Evolutionary conservation across 1,284 basidiomycete genomes (phyloP), one percentile per base, ranked within the genome.

Genomic region (Wolfiporia cocos): DNA sequence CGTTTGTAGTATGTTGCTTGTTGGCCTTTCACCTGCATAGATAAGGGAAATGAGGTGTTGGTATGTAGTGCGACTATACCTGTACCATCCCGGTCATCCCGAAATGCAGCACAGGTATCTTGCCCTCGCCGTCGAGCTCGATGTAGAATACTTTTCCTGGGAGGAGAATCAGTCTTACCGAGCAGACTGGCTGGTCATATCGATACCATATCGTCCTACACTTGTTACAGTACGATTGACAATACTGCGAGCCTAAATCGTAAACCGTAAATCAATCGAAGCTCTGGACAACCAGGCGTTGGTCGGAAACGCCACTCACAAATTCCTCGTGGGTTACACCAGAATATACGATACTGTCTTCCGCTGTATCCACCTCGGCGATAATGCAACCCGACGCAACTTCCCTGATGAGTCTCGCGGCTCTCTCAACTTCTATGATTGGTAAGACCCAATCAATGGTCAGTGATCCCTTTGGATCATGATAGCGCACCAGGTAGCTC

Each of bases 61-160:
- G 12, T 7, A 26, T 41, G 11, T 9, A 43, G 5, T 10, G 23
- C 5, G n/a, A 15, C 1, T 44, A 15, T 48, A 84, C 83, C 65
- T 86, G 80, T 28, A 91, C 68, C 78, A 82, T 81, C 7, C 87
- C 86, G 2, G 86, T 89, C 87, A 90, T 90, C 2, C 87, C 87
- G 51, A 90, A 86, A 57, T 90, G 86, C 44, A 89, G 65, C 4
- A 89, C 80, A 3, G 86, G 86, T 49, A 75, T 63, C 54, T 69
- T 68, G 0, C 84, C 84, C 18, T 68, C 50, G 3, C 84, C 85
- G 30, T 77, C 74, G 1, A 90, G 68, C 33, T 71, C 69, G n/a
- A 90, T 58, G 57, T 83, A 91, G 55, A 90, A 86, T 46, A 77
- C 76, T 61, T 92, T 92, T 33, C 88, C 88, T 80, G 38, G 39